Percentiles rank a stretch among this genome's conserved stretches.
These are phyloP conservation scores for Myrica gale DNA, from an alignment of 306 rosid species.

Conservation along the genomic window DNA sequence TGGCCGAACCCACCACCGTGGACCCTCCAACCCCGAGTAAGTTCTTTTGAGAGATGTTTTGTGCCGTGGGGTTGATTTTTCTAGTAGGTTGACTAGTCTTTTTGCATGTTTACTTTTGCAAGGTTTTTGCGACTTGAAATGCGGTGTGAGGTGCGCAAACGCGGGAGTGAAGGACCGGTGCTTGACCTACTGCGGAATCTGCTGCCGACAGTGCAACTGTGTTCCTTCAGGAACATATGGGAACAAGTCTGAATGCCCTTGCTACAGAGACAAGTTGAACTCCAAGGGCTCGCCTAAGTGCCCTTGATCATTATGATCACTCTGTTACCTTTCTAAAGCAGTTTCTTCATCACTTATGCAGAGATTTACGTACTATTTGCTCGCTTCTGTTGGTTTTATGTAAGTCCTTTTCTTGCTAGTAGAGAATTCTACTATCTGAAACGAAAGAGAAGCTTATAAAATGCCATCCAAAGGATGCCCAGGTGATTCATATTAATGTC, in stretches of 20 bases:
- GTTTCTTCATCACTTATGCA: not conserved
- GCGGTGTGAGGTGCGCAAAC: conserved; percentile 30
- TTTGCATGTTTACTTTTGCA: not conserved
- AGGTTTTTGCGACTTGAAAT: conserved; percentile 27
- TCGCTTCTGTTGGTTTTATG: not conserved
- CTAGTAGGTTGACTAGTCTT: not conserved
- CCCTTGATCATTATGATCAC: conserved; percentile 9
- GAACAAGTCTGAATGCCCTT: conserved; percentile 39
- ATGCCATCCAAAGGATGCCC: not conserved
- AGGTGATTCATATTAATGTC: not conserved
- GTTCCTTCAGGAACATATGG: conserved; percentile 40
- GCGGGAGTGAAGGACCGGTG: conserved; percentile 35
- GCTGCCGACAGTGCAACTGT: conserved; percentile 32
- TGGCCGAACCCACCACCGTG: conserved; percentile 18
- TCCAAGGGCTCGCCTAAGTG: conserved; percentile 39
- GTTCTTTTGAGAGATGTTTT: not conserved
- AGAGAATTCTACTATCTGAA: not conserved
- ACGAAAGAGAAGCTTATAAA: not conserved
- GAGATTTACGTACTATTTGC: not conserved
- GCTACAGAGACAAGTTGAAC: conserved; percentile 39
- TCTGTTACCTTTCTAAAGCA: not conserved
- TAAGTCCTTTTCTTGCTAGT: not conserved
- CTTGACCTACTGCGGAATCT: conserved; percentile 33
- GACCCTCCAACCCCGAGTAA: conserved; percentile 11
- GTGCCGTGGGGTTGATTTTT: not conserved